Evolutionary conservation across 805 yeast genomes (phyloP).

Genomic region (Starmera amethionina): DNA sequence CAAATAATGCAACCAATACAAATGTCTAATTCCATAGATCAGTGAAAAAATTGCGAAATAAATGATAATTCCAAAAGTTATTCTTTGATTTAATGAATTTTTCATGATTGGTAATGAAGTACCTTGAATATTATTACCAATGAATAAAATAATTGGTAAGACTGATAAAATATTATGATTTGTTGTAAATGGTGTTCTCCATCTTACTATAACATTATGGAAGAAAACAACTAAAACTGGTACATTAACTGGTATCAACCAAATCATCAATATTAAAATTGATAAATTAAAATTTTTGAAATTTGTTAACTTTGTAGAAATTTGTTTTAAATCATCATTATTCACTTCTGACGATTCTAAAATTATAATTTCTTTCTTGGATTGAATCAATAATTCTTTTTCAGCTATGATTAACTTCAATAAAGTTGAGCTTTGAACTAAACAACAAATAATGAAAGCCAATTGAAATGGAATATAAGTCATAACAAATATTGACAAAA

Average conservation of each 20-base stretch:
- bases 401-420: slow-evolving; percentile 24
- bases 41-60: slow-evolving; percentile 54
- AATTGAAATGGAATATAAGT: slow-evolving; percentile 75
- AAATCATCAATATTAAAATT: slow-evolving; percentile 54
- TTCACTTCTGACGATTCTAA: slow-evolving; percentile 1
- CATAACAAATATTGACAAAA: slow-evolving; percentile 37
- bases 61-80: slow-evolving; percentile 29
- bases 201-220: slow-evolving; percentile 64
- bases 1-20: slow-evolving; percentile 79
- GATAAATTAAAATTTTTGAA: slow-evolving; percentile 54
- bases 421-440: slow-evolving; percentile 46
- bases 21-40: slow-evolving; percentile 68
- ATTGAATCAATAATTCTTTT: no score
- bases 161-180: slow-evolving; percentile 79
- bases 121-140: slow-evolving; percentile 44
- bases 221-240: slow-evolving; percentile 76
- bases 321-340: slow-evolving; percentile 9
- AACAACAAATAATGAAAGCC: slow-evolving; percentile 51
- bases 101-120: slow-evolving; percentile 31
- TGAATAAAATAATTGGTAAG: slow-evolving; percentile 56
- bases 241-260: slow-evolving; percentile 70
- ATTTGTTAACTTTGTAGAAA: slow-evolving; percentile 15
- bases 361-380: no score
- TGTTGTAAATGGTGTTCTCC: slow-evolving; percentile 80
- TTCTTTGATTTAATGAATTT: slow-evolving; percentile 16